Evolutionary conservation across 805 yeast genomes (phyloP).

Genomic region (Kodamaea fukazawae): DNA sequence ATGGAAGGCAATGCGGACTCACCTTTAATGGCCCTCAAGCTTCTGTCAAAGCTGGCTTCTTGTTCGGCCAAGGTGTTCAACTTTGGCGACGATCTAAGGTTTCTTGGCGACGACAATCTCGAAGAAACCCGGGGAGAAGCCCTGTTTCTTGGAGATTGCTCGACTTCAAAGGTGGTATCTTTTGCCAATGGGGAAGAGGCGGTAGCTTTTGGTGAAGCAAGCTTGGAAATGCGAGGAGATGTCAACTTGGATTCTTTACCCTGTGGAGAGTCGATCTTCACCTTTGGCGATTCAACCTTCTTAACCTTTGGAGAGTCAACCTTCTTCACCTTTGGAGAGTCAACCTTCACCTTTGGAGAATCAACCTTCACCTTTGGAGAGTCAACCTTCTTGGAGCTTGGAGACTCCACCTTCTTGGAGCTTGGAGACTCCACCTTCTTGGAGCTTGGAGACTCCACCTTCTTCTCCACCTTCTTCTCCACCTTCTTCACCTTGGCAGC

Average conservation of each 20-base stretch:
- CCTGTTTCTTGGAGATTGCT: neutral
- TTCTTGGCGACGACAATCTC: neutral
- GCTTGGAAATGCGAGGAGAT: conserved; percentile 1
- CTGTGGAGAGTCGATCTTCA: neutral
- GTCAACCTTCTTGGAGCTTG: neutral
- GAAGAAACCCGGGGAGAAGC: neutral
- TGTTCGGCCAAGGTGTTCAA: conserved; percentile 20
- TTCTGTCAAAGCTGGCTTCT: conserved; percentile 22
- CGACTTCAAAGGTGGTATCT: neutral
- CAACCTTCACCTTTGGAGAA: conserved; percentile 2
- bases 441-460: neutral
- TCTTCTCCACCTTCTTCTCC: neutral
- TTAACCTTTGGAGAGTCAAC: conserved; percentile 1
- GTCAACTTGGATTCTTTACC: neutral
- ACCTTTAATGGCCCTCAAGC: conserved; percentile 16
- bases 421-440: conserved; percentile 1
- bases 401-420: neutral
- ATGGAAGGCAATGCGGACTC: conserved; percentile 8
- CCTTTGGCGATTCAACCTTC: conserved; percentile 5
- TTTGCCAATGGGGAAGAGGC: neutral
- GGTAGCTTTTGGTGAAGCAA: conserved; percentile 1
- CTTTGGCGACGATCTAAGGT: neutral
- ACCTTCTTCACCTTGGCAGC: conserved; percentile 3
- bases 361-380: neutral
- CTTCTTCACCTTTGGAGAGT: conserved; percentile 3